Conservation (phyloP, 352 stramenopile species). For the Pythium folliculosum region DNA sequence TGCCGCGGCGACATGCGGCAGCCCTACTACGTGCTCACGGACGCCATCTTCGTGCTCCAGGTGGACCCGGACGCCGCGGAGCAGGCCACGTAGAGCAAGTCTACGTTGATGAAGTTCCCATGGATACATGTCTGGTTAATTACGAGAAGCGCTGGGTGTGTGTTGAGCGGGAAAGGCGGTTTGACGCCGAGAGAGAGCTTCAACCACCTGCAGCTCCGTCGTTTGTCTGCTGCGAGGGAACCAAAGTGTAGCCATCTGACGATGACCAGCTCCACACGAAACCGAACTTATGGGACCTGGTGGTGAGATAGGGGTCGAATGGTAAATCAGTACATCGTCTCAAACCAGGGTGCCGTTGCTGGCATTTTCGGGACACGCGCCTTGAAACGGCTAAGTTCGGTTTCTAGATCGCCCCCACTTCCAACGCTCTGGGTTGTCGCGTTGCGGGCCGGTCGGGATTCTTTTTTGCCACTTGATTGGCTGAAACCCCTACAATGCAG, state of each 20-base stretch:
- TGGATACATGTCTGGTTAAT: not conserved
- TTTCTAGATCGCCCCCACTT: conserved; percentile 4
- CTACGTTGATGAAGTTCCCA: no score
- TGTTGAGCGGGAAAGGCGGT: not conserved
- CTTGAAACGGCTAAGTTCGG: conserved; percentile 24
- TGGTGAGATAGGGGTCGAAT: no score
- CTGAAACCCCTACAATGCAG: conserved; percentile 17
- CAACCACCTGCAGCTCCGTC: conserved; percentile 1
- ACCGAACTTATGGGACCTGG: conserved; percentile 18
- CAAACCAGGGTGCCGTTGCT: no score
- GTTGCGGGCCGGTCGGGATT: conserved; percentile 12
- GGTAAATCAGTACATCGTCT: no score
- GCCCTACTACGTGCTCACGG: conserved; percentile 84
- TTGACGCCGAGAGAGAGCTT: not conserved
- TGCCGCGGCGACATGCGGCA: conserved; percentile 76
- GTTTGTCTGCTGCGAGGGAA: conserved; percentile 6
- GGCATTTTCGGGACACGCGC: no score
- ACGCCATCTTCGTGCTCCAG: conserved; percentile 82
- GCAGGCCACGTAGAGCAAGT: not conserved
- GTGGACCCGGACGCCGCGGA: conserved; percentile 35
- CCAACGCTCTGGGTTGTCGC: conserved; percentile 17
- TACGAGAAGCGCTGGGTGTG: no score
- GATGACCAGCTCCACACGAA: not conserved
- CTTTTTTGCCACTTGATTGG: conserved; percentile 28
- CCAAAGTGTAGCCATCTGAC: conserved; percentile 19